Conservation (phyloP, 2,329 filamentous ascomycete species). For the Fusarium sp. region DNA sequence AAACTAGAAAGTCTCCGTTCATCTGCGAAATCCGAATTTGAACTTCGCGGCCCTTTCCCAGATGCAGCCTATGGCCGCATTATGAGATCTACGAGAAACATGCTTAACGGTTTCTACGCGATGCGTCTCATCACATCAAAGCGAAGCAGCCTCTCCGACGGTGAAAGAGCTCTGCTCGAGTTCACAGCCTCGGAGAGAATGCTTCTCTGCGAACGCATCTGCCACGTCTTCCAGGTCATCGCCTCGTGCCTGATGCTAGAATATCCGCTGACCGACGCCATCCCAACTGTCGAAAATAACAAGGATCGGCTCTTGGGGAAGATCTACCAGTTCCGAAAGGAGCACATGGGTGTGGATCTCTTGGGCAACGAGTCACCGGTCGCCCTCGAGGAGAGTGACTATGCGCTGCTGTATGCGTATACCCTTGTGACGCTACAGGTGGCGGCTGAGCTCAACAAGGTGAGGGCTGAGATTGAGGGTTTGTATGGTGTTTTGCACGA, state of each 20-base stretch:
- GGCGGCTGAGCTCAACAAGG: conserved; percentile 71
- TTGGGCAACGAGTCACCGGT: conserved; percentile 44
- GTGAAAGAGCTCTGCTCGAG: conserved; percentile 83
- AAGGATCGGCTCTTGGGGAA: conserved; percentile 87
- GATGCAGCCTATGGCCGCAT: conserved; percentile 78
- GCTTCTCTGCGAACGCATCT: conserved; percentile 88
- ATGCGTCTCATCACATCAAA: conserved; percentile 95
- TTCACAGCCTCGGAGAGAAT: conserved; percentile 84
- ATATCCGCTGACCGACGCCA: conserved; percentile 89
- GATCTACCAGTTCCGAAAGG: conserved; percentile 87
- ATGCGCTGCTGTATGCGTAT: conserved; percentile 93
- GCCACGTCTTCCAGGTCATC: conserved; percentile 87
- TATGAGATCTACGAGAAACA: conserved; percentile 81
- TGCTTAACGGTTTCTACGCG: conserved; percentile 94
- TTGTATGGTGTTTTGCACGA: conserved; percentile 74
- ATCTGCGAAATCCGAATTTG: conserved; percentile 86
- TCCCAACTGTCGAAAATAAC: conserved; percentile 84
- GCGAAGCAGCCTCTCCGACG: conserved; percentile 78
- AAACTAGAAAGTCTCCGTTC: conserved; percentile 80
- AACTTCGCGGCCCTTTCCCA: conserved; percentile 89
- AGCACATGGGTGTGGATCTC: conserved; percentile 60
- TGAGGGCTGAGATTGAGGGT: conserved; percentile 71
- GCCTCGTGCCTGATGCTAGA: conserved; percentile 95
- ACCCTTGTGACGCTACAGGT: conserved; percentile 77
- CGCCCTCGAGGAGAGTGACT: conserved; percentile 79